Evolutionary conservation across 768 basidiomycete species (phyloP).

Genomic region (Imleria badia): DNA sequence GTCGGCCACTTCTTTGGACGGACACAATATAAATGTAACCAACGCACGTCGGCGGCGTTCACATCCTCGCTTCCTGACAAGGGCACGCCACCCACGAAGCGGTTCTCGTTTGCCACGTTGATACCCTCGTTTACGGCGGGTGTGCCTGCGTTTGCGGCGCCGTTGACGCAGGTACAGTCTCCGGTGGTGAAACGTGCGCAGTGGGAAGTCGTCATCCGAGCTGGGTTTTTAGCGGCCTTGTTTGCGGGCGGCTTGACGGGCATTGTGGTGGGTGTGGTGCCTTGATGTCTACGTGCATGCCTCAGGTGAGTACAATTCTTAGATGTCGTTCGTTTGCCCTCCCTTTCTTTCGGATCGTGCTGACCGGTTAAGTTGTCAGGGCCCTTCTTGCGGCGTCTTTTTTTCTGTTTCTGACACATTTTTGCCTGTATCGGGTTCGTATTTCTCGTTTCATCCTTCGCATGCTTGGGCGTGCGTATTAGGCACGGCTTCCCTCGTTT

Average conservation of each 20-base stretch:
- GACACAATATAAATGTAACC: constrained; percentile 32
- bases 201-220: constrained; percentile 80
- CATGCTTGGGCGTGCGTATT: too few relatives aligned
- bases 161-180: constrained; percentile 67
- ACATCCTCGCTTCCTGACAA: not conserved
- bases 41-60: constrained; percentile 2
- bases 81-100: not conserved
- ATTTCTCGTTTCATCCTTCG: too few relatives aligned
- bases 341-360: too few relatives aligned
- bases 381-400: too few relatives aligned
- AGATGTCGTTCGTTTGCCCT: too few relatives aligned
- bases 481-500: too few relatives aligned
- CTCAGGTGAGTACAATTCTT: not conserved
- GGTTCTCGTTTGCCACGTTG: constrained; percentile 11
- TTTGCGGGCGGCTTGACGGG: constrained; percentile 34
- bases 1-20: constrained; percentile 19
- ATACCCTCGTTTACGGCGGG: constrained; percentile 33
- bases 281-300: not conserved
- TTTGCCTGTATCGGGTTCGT: too few relatives aligned
- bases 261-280: constrained; percentile 21
- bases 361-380: not conserved
- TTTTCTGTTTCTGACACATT: too few relatives aligned
- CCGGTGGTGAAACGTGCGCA: constrained; percentile 75
- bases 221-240: constrained; percentile 47
- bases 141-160: constrained; percentile 71